These are phyloP conservation scores for Pythium insidiosum DNA, from an alignment of 352 stramenopile species.

Conservation along the genomic window DNA sequence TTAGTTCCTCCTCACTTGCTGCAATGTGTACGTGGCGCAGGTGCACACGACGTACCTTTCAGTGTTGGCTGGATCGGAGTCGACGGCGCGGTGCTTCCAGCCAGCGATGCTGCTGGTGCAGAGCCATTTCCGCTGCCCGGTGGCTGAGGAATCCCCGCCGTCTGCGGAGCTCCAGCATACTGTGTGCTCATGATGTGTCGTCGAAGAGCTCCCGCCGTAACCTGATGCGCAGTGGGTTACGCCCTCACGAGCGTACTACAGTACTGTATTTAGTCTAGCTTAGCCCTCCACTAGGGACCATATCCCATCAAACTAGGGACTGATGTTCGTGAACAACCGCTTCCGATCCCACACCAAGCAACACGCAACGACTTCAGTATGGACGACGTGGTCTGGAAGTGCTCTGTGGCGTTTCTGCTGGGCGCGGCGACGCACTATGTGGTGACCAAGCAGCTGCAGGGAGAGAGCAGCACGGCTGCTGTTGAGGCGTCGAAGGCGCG, in stretches of 20 bases:
- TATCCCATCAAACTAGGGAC: background rate
- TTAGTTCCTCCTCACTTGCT: background rate
- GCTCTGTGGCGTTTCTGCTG: constrained; percentile 62
- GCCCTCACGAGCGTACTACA: no score
- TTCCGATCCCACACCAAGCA: constrained; percentile 2
- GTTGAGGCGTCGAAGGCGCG: constrained; percentile 1
- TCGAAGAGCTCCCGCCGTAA: background rate
- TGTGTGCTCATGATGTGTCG: constrained; percentile 11
- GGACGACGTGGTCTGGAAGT: constrained; percentile 77
- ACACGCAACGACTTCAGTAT: constrained; percentile 7
- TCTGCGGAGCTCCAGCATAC: constrained; percentile 2
- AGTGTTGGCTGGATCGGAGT: constrained; percentile 55
- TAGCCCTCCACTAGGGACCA: background rate
- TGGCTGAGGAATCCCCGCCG: constrained; percentile 9
- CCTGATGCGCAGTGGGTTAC: no score
- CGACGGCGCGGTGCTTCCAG: constrained; percentile 4
- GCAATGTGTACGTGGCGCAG: no score
- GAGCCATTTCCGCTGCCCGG: constrained; percentile 13
- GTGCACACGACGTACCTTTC: constrained; percentile 40
- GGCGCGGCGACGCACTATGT: constrained; percentile 62
- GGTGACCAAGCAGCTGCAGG: constrained; percentile 27
- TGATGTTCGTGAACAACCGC: no score
- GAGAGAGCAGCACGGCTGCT: constrained; percentile 2
- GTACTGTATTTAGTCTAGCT: no score
- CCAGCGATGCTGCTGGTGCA: background rate